Evolutionary conservation across 768 basidiomycete genomes (phyloP).

Genomic region (Dacryopinax primogenitus): DNA sequence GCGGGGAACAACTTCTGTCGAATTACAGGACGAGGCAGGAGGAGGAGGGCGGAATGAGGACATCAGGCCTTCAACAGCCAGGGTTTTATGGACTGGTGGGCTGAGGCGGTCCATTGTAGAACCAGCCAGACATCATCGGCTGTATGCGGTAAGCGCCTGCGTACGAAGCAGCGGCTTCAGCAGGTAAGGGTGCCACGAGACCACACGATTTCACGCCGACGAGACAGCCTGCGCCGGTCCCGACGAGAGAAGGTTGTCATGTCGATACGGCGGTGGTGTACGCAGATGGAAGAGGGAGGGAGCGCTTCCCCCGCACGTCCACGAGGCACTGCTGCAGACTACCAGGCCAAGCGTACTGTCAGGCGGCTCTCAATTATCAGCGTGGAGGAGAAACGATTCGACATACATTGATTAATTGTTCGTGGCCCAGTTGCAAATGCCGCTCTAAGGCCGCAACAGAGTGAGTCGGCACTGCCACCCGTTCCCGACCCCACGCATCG

Average conservation of each 20-base stretch:
- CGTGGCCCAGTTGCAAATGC: not conserved
- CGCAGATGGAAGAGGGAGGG: not conserved
- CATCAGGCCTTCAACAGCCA: not conserved
- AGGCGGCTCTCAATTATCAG: not conserved
- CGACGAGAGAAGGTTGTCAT: not conserved
- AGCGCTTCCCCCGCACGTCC: not conserved
- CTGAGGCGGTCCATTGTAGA: not conserved
- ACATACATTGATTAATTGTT: not conserved
- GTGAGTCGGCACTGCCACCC: not conserved
- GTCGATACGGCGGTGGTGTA: slow-evolving; percentile 5
- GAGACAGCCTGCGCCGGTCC: not conserved
- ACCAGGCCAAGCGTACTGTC: slow-evolving; percentile 7
- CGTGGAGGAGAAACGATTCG: not conserved
- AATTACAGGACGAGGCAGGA: not conserved
- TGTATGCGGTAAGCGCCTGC: not conserved
- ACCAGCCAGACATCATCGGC: not conserved
- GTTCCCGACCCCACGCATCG: not conserved
- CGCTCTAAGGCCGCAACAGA: not conserved
- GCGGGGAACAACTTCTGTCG: not conserved
- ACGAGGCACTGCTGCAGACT: not conserved
- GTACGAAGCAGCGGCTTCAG: not conserved
- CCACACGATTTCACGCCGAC: not conserved
- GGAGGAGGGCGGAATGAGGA: not conserved
- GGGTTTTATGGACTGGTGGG: slow-evolving; percentile 5
- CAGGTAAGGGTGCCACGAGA: not conserved